Conservation (phyloP, 768 basidiomycete genomes). For the Megacollybia marginata region DNA sequence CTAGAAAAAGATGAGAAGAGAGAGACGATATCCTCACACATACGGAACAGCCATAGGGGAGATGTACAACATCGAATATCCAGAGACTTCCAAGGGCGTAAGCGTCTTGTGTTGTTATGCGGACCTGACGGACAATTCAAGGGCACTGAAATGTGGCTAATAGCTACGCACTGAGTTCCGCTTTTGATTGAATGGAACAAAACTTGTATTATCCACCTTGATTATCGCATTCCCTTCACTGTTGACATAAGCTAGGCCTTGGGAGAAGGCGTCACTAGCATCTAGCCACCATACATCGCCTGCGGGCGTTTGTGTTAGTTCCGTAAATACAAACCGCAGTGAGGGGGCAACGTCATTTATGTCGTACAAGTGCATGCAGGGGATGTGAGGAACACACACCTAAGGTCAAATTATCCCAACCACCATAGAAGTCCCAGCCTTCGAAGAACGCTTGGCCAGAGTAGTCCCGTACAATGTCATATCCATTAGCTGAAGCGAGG, state of each 20-base stretch:
- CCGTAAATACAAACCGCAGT: neutral
- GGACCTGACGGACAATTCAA: slow-evolving; percentile 22
- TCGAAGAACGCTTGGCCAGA: slow-evolving; percentile 36
- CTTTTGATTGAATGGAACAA: slow-evolving; percentile 41
- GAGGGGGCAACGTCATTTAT: neutral
- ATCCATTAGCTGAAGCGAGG: slow-evolving; percentile 4
- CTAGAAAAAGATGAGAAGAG: neutral
- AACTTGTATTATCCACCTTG: slow-evolving; percentile 54
- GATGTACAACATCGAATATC: slow-evolving; percentile 37
- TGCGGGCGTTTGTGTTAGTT: slow-evolving; percentile 8
- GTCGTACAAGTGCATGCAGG: neutral
- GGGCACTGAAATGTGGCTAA: neutral
- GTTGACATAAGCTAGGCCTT: slow-evolving; percentile 42
- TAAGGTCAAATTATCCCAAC: slow-evolving; percentile 28
- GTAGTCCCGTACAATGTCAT: slow-evolving; percentile 29
- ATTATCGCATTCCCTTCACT: slow-evolving; percentile 44
- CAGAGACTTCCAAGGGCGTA: slow-evolving; percentile 37
- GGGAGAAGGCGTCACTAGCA: slow-evolving; percentile 25
- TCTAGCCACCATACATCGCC: slow-evolving; percentile 44
- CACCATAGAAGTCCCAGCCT: slow-evolving; percentile 35
- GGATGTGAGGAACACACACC: slow-evolving; percentile 1
- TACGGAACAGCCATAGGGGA: slow-evolving; percentile 48
- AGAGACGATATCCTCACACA: slow-evolving; percentile 9
- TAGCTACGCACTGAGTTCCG: slow-evolving; percentile 47
- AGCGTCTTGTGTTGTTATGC: slow-evolving; percentile 34